These are phyloP conservation scores for Ballota nigra DNA, from an alignment of 257 asterid genomes.

Conservation along the genomic window DNA sequence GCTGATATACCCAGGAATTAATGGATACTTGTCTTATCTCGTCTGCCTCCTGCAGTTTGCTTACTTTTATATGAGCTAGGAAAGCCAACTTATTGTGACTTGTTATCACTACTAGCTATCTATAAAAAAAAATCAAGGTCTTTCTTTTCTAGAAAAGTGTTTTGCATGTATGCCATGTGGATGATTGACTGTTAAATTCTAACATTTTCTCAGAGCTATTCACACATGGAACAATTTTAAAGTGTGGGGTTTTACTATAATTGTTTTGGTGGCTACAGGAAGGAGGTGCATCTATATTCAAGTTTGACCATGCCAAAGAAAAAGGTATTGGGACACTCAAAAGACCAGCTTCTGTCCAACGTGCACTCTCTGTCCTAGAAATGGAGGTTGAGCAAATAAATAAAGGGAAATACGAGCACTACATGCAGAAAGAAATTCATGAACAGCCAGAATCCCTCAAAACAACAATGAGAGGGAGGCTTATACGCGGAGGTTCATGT, in stretches of 20 bases:
- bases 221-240: constrained; percentile 2
- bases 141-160: not conserved
- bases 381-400: constrained; percentile 99
- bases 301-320: constrained; percentile 62
- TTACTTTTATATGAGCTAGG: not conserved
- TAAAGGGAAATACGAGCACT: constrained; percentile 91
- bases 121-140: not conserved
- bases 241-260: constrained; percentile 15
- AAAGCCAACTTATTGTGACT: not conserved
- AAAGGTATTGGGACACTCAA: constrained; percentile 47
- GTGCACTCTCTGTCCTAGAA: constrained; percentile 89
- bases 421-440: constrained; percentile 98
- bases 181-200: not conserved
- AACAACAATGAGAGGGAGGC: constrained; percentile 97
- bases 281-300: constrained; percentile 87
- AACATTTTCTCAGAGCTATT: constrained; percentile 8
- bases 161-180: not conserved
- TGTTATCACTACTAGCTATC: not conserved
- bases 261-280: constrained; percentile 48
- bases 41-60: not conserved
- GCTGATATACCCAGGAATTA: no score
- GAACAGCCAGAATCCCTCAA: constrained; percentile 95
- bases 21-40: not conserved
- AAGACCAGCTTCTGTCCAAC: constrained; percentile 85
- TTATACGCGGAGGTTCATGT: constrained; percentile 88